phyloP scores from a whole-genome alignment of 768 basidiomycete genomes.

The Suillus fuscotomentosus region DNA sequence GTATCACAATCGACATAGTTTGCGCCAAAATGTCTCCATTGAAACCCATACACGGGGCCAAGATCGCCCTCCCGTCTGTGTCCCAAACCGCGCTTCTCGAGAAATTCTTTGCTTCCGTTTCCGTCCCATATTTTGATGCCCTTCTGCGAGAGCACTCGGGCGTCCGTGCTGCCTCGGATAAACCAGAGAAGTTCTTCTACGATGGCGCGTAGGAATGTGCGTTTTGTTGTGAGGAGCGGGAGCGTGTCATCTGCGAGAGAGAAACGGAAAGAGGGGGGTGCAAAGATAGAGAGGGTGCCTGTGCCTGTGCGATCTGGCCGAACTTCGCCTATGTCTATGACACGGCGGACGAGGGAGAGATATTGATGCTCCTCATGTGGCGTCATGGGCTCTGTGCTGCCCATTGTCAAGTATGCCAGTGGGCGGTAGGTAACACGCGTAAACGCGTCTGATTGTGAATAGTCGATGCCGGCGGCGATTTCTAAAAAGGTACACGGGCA shows the following conservation, averaged over 20 bases:
- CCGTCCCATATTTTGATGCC: conserved; percentile 98
- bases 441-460: background rate
- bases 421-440: background rate
- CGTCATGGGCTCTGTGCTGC: background rate
- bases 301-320: conserved; percentile 95
- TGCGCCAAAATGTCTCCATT: conserved; percentile 95
- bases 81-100: conserved; percentile 80
- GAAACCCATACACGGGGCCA: conserved; percentile 96
- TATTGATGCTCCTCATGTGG: conserved; percentile 89
- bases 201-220: conserved; percentile 89
- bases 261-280: conserved; percentile 88
- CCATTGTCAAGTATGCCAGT: conserved; percentile 1
- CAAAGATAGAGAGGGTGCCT: conserved; percentile 89
- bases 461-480: background rate
- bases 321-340: conserved; percentile 71
- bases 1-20: conserved; percentile 70
- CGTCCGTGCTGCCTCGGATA: conserved; percentile 80
- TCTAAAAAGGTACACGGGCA: background rate
- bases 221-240: conserved; percentile 93
- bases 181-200: conserved; percentile 97
- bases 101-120: conserved; percentile 85
- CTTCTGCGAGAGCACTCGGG: conserved; percentile 67
- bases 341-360: conserved; percentile 72
- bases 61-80: conserved; percentile 89
- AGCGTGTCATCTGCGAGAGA: conserved; percentile 72